These are phyloP conservation scores for Metschnikowia dekortorum DNA, from an alignment of 805 yeast species.

Conservation along the genomic window DNA sequence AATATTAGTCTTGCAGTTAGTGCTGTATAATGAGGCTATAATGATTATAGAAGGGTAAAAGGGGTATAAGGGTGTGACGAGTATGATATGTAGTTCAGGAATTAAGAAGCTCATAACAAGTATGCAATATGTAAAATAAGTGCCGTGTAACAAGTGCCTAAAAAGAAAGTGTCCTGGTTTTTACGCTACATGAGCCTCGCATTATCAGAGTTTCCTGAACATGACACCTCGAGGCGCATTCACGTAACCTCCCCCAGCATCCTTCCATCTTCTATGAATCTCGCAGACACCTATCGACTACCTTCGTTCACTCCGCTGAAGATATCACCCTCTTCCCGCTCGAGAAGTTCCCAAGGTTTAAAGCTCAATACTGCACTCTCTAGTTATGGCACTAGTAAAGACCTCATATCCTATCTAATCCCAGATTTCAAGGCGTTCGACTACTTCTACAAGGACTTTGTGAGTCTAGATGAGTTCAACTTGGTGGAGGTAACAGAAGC, in stretches of 20 bases:
- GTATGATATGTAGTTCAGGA: too few species aligned
- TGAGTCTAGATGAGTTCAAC: conserved; percentile 31
- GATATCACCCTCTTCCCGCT: background rate
- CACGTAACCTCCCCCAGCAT: background rate
- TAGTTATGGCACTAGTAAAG: conserved; percentile 7
- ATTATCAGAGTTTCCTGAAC: background rate
- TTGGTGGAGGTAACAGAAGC: conserved; percentile 45
- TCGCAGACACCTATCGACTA: conserved; percentile 1
- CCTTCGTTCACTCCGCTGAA: background rate
- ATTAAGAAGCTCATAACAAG: too few species aligned
- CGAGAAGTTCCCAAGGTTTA: background rate
- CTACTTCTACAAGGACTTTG: conserved; percentile 39
- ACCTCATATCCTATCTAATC: conserved; percentile 37
- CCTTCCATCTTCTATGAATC: background rate
- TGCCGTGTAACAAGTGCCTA: too few species aligned
- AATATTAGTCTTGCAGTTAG: too few species aligned
- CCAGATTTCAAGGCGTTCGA: conserved; percentile 59
- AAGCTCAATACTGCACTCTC: background rate
- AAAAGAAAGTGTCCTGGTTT: background rate
- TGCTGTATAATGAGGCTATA: too few species aligned
- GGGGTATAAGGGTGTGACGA: too few species aligned
- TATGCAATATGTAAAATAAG: too few species aligned
- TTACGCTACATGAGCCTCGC: background rate
- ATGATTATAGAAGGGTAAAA: too few species aligned
- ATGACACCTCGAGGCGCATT: background rate